Conservation (phyloP, 192 early-diverging fungal species). For the Rhizoclosmatium globosum region DNA sequence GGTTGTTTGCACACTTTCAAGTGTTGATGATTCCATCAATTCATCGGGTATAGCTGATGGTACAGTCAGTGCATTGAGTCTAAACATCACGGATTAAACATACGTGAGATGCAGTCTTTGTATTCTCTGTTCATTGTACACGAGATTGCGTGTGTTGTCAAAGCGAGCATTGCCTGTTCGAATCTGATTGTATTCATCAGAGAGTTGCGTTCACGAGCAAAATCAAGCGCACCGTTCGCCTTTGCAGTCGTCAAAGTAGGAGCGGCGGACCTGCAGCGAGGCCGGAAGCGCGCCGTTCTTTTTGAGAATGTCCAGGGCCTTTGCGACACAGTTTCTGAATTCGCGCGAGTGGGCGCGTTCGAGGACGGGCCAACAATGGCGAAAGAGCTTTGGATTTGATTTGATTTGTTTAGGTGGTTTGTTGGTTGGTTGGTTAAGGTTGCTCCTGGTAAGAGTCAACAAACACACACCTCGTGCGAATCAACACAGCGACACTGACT, state of each 20-base stretch:
- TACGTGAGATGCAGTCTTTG: constrained; percentile 5
- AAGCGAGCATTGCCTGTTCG: constrained; percentile 43
- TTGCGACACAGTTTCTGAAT: constrained; percentile 37
- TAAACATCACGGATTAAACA: background rate
- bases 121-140: constrained; percentile 28
- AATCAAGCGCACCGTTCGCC: constrained; percentile 42
- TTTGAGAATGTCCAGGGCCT: constrained; percentile 47
- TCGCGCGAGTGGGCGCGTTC: constrained; percentile 44
- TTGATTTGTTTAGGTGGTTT: no score
- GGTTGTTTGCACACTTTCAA: background rate
- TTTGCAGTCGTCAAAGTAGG: constrained; percentile 47
- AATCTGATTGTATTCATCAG: constrained; percentile 28
- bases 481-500: background rate
- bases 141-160: constrained; percentile 42
- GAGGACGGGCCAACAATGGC: constrained; percentile 35
- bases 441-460: no score
- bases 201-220: background rate
- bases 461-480: background rate
- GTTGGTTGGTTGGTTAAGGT: no score
- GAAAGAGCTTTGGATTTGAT: constrained; percentile 1
- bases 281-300: constrained; percentile 44
- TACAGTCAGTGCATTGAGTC: background rate
- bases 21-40: background rate
- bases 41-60: background rate
- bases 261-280: constrained; percentile 33